Base-by-base conservation (phyloP, 768 basidiomycete species). In the Amanita inopinata region DNA sequence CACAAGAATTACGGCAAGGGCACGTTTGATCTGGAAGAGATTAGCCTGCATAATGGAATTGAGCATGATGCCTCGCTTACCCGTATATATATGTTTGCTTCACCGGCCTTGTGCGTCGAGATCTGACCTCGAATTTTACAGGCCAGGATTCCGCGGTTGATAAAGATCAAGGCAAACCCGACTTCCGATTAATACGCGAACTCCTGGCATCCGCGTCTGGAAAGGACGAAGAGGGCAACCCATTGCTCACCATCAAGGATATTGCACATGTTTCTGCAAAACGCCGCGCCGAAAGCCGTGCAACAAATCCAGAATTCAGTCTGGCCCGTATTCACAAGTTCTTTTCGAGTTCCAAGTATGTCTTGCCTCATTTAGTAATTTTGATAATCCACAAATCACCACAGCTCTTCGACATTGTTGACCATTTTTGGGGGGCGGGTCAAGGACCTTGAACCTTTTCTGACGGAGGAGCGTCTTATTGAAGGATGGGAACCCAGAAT, bases 31-130 rank as follows among this genome's bases (percentile, higher is more conserved):
- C 62, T 89, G 9, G 61, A 63, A 6, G 83, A 88, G 24, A 65
- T 89, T 31, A 74, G 74, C 53, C 54, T 81, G 9, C 86, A 88
- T 57, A 86, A 85, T 46, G 77, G 79, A 4, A 84, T 84, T 42
- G 82, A 83, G 49, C 80, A 83, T 50, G 80, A 83, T 51, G 79
- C 63, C 0, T 80, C 78, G 0, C 61, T 83, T 15, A 65, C 69
- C 11, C 68, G 80, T 80, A 56, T 34, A 74, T 68, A n/a, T 68
- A 48, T 51, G 46, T 8, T 70, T 19, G 4, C 23, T 25, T 15
- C 15, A 11, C 5, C 6, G 12, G 14, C 25, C n/a, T 28, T 28
- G 19, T 27, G 7, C 15, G 17, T 14, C 33, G 36, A 14, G 27
- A 23, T 25, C 20, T 8, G 27, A 23, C 30, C 7, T 14, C 10